phyloP scores from a whole-genome alignment of 495 filamentous ascomycete species.

The Thermothielavioides terrestris region DNA sequence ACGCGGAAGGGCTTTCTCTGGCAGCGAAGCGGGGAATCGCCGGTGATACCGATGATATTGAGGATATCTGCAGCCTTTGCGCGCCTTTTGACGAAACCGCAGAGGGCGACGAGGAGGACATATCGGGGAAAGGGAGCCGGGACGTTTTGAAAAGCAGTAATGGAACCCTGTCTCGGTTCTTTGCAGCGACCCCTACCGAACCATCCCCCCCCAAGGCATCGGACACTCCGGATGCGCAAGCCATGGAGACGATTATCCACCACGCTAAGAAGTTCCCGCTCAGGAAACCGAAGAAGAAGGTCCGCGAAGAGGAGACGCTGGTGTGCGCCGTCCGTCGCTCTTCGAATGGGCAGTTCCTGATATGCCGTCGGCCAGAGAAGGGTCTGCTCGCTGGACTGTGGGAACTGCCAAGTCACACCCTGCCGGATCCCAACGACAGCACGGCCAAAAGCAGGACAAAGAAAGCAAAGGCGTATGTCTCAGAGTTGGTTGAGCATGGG shows the following conservation, averaged over 20 bases:
- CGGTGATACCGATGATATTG: constrained; percentile 25
- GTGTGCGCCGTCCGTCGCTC: constrained; percentile 34
- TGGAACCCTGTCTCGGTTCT: constrained; percentile 24
- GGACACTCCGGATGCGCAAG: background rate
- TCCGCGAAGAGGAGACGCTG: constrained; percentile 36
- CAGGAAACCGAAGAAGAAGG: constrained; percentile 32
- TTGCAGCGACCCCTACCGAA: constrained; percentile 5
- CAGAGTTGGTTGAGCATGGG: constrained; percentile 3
- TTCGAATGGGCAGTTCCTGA: constrained; percentile 29
- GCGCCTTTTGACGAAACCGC: constrained; percentile 24
- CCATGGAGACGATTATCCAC: constrained; percentile 22
- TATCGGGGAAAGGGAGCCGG: background rate
- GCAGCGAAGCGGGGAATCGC: constrained; percentile 2
- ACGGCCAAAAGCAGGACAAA: constrained; percentile 17
- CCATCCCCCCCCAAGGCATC: background rate
- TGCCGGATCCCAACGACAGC: constrained; percentile 18
- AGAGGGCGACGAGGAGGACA: constrained; percentile 3
- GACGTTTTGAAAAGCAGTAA: constrained; percentile 8
- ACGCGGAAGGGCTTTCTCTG: constrained; percentile 27
- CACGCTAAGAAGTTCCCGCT: constrained; percentile 37
- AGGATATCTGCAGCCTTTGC: constrained; percentile 34
- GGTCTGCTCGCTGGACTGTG: constrained; percentile 38
- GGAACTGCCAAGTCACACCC: constrained; percentile 36
- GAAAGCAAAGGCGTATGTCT: constrained; percentile 20
- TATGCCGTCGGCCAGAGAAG: constrained; percentile 35